These are phyloP conservation scores for Paraphaeosphaeria minitans DNA, from an alignment of 2,329 filamentous ascomycete genomes.

Conservation along the genomic window DNA sequence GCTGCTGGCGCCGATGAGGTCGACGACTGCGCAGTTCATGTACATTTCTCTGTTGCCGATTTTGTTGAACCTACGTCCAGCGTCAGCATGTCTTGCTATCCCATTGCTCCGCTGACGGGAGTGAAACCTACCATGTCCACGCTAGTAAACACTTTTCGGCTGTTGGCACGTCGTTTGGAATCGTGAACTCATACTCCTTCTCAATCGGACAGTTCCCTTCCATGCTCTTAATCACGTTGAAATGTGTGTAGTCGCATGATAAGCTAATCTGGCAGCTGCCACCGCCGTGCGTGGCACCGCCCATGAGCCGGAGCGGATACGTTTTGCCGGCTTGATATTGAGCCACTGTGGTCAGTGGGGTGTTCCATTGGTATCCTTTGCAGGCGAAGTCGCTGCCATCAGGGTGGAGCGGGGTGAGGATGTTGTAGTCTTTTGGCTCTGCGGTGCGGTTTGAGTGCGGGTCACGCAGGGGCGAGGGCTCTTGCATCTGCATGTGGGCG, in stretches of 20 bases:
- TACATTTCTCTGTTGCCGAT: slow-evolving; percentile 83
- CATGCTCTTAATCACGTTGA: slow-evolving; percentile 70
- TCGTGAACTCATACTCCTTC: slow-evolving; percentile 66
- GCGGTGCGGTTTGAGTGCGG: slow-evolving; percentile 49
- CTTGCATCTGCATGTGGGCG: slow-evolving; percentile 62
- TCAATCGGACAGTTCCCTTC: slow-evolving; percentile 61
- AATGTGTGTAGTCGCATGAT: slow-evolving; percentile 75
- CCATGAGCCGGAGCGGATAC: slow-evolving; percentile 68
- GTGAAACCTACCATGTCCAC: slow-evolving; percentile 61
- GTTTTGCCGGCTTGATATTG: slow-evolving; percentile 66
- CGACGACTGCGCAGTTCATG: slow-evolving; percentile 80
- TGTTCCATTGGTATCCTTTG: slow-evolving; percentile 67
- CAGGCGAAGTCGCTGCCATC: slow-evolving; percentile 74
- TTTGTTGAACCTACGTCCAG: slow-evolving; percentile 63
- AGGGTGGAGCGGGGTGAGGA: slow-evolving; percentile 68
- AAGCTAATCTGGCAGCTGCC: slow-evolving; percentile 79
- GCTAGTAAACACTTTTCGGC: slow-evolving; percentile 65
- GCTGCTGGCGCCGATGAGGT: slow-evolving; percentile 65
- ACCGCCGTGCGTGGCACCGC: slow-evolving; percentile 66
- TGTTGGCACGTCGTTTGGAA: slow-evolving; percentile 67
- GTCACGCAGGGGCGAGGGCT: slow-evolving; percentile 60
- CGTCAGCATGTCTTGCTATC: slow-evolving; percentile 19
- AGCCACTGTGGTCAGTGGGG: slow-evolving; percentile 59
- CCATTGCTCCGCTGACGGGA: neutral
- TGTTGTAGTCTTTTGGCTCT: slow-evolving; percentile 68